phyloP scores from a whole-genome alignment of 1,284 basidiomycete species.

The Apiotrichum laibachii region DNA sequence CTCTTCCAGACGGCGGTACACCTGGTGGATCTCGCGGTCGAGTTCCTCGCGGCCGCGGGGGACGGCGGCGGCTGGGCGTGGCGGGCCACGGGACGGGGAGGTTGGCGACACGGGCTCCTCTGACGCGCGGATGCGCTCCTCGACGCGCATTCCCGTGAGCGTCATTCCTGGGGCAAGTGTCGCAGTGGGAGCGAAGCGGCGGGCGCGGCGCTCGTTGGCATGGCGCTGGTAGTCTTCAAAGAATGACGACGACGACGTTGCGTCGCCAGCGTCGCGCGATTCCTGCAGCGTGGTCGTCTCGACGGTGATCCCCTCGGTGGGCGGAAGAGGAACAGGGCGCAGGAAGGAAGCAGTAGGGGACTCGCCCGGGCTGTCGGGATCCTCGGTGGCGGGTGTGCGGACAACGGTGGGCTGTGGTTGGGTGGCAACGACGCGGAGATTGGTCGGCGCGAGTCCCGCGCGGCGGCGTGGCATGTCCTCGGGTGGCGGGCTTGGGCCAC shows the following conservation, averaged over 20 bases:
- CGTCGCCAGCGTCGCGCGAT: no score
- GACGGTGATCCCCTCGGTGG: background rate
- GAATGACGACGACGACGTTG: background rate
- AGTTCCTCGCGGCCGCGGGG: slow-evolving; percentile 4
- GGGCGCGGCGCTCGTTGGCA: background rate
- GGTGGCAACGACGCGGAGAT: slow-evolving; percentile 11
- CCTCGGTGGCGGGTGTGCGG: background rate
- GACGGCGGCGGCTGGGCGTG: background rate
- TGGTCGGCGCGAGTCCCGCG: slow-evolving; percentile 12
- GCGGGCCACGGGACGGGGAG: background rate
- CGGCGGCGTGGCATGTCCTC: background rate
- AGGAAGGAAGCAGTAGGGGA: background rate
- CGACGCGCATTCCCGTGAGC: background rate
- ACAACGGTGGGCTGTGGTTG: slow-evolving; percentile 15
- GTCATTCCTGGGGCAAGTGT: background rate
- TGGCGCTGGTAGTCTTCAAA: background rate
- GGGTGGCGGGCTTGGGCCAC: background rate
- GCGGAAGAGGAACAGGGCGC: background rate
- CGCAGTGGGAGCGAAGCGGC: background rate
- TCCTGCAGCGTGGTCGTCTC: background rate
- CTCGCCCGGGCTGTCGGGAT: background rate
- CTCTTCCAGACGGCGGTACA: slow-evolving; percentile 9
- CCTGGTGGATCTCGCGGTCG: slow-evolving; percentile 13
- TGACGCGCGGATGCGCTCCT: background rate
- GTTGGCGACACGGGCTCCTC: background rate